Conservation (phyloP, 2,329 filamentous ascomycete species). For the Fusarium nygamai region DNA sequence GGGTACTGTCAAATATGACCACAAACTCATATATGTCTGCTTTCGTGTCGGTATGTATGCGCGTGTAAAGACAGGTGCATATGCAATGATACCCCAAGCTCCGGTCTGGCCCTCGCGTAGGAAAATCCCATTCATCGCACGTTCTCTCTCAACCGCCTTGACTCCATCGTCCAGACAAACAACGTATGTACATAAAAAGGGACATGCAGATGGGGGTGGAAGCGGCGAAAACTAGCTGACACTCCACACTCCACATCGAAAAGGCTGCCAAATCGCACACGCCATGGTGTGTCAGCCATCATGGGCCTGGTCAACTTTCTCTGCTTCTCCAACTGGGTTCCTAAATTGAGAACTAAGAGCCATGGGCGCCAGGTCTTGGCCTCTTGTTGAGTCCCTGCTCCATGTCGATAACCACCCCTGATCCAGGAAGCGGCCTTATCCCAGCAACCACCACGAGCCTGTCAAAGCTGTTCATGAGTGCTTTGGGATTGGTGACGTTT, state of each 20-base stretch:
- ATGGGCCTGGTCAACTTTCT: slow-evolving; percentile 24
- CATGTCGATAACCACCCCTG: slow-evolving; percentile 41
- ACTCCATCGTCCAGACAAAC: slow-evolving; percentile 17
- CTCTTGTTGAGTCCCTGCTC: slow-evolving; percentile 41
- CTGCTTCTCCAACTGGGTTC: slow-evolving; percentile 35
- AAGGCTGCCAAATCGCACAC: slow-evolving; percentile 25
- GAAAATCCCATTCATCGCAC: slow-evolving; percentile 42
- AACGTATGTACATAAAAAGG: slow-evolving; percentile 22
- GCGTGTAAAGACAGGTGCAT: slow-evolving; percentile 38
- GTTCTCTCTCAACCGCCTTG: slow-evolving; percentile 43
- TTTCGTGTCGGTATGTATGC: slow-evolving; percentile 38
- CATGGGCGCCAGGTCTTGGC: slow-evolving; percentile 36
- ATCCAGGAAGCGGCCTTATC: slow-evolving; percentile 35
- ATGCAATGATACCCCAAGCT: slow-evolving; percentile 42
- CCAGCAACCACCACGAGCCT: slow-evolving; percentile 42
- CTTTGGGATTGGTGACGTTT: slow-evolving; percentile 41
- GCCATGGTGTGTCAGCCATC: slow-evolving; percentile 36
- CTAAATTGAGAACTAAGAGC: slow-evolving; percentile 42
- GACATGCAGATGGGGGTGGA: slow-evolving; percentile 26
- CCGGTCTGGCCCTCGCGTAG: slow-evolving; percentile 40
- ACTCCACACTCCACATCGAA: slow-evolving; percentile 25
- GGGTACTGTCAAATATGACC: slow-evolving; percentile 12
- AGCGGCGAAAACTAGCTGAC: slow-evolving; percentile 32
- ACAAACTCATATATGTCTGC: slow-evolving; percentile 21
- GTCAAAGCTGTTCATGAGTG: slow-evolving; percentile 39